Conservation (phyloP, 106 monocot species). For the Dendrobium huoshanense region DNA sequence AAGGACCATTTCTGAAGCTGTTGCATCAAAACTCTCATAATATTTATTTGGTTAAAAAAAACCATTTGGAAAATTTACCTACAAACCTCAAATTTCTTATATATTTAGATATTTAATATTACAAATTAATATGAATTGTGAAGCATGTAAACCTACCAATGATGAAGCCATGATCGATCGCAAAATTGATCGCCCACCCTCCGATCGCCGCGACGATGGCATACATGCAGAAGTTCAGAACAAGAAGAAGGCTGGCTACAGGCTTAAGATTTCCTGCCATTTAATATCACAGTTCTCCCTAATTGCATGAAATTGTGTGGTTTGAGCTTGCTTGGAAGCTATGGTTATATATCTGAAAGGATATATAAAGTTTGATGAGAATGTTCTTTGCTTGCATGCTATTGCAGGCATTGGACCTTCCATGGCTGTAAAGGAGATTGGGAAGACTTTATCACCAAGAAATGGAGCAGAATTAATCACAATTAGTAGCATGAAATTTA, state of each 20-base stretch:
- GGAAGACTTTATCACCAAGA: conserved; percentile 1
- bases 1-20: conserved; percentile 54
- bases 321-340: no score
- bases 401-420: background rate
- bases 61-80: no score
- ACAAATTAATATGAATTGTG: background rate
- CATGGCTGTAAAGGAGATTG: background rate
- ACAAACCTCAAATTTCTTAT: no score
- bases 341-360: background rate
- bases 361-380: background rate
- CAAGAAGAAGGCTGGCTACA: conserved; percentile 36
- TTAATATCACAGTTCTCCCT: background rate
- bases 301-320: background rate
- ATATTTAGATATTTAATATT: no score
- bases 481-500: background rate
- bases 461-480: conserved; percentile 6
- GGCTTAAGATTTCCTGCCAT: conserved; percentile 24
- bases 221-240: conserved; percentile 84
- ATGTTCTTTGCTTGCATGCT: conserved; percentile 22
- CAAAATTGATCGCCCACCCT: conserved; percentile 70
- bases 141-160: conserved; percentile 29
- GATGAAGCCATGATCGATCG: conserved; percentile 68
- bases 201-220: conserved; percentile 42
- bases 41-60: background rate
- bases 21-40: background rate